Conservation (phyloP, 2,329 filamentous ascomycete genomes). For the Penicillium sclerotigenum region DNA sequence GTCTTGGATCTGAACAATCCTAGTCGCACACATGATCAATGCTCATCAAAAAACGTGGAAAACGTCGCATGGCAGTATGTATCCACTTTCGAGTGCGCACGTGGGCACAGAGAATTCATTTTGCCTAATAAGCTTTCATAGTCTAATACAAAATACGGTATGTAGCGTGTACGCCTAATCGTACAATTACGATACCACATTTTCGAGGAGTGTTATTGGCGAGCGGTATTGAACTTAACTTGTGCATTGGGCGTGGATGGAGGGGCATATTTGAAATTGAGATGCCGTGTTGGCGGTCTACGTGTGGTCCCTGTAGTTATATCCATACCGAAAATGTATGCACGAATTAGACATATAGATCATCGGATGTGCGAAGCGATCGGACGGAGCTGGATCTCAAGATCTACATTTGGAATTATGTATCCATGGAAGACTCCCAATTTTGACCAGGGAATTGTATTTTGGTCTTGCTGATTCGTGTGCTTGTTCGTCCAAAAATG, state of each 20-base stretch:
- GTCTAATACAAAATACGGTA: not conserved
- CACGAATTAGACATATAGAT: not conserved
- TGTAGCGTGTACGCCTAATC: not conserved
- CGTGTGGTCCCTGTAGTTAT: not conserved
- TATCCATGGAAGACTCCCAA: not conserved
- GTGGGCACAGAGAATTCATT: not conserved
- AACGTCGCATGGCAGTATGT: not conserved
- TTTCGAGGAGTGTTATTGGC: not conserved
- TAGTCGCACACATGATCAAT: not conserved
- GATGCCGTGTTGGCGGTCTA: no score
- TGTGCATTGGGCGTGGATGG: not conserved
- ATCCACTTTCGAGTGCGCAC: not conserved
- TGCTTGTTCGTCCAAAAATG: not conserved
- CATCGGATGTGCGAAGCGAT: not conserved
- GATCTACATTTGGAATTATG: not conserved
- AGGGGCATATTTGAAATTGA: not conserved
- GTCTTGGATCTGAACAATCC: not conserved
- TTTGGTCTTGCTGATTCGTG: not conserved
- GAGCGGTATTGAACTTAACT: not conserved
- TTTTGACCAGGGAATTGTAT: not conserved
- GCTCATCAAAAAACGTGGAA: not conserved
- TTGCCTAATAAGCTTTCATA: not conserved
- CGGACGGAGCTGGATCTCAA: not conserved
- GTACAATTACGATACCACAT: no score
- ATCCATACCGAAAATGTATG: not conserved